phyloP scores from a whole-genome alignment of 2,329 filamentous ascomycete species.

The Plectosphaerella cucumerina region DNA sequence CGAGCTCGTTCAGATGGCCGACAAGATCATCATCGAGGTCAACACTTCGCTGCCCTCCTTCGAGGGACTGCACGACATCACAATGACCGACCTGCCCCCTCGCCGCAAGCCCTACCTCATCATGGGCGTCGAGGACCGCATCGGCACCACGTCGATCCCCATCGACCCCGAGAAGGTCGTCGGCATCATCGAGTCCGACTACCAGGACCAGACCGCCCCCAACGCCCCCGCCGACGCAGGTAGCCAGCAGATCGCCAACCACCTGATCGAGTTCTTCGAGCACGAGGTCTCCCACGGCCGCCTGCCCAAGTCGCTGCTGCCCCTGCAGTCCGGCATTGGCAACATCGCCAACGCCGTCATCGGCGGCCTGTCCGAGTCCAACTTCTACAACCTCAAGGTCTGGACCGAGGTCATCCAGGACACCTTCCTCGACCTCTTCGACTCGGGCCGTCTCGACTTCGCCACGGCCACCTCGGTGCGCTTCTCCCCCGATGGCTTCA shows the following conservation, averaged over 20 bases:
- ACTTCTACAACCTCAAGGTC: constrained; percentile 84
- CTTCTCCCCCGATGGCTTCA: constrained; percentile 87
- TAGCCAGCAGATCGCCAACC: constrained; percentile 68
- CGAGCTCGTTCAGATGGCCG: constrained; percentile 84
- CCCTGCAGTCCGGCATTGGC: constrained; percentile 83
- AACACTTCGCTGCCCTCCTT: constrained; percentile 83
- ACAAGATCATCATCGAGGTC: constrained; percentile 88
- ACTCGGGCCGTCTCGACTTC: constrained; percentile 82
- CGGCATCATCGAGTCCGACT: constrained; percentile 79
- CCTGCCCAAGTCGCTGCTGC: constrained; percentile 71
- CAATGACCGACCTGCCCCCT: constrained; percentile 80
- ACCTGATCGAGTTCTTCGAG: constrained; percentile 79
- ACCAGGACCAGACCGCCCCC: constrained; percentile 69
- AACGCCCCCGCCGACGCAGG: constrained; percentile 73
- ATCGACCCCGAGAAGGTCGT: constrained; percentile 82
- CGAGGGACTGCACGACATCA: constrained; percentile 87
- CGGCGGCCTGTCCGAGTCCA: constrained; percentile 73
- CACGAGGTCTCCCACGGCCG: constrained; percentile 78
- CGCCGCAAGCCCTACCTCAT: constrained; percentile 80
- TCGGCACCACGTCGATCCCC: constrained; percentile 77
- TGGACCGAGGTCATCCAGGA: constrained; percentile 95
- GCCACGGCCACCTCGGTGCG: constrained; percentile 86
- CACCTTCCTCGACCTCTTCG: constrained; percentile 89
- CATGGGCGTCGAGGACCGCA: constrained; percentile 80
- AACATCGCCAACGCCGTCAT: constrained; percentile 93